Base-by-base conservation (phyloP, 2,329 filamentous ascomycete genomes). In the Fusarium sp. region DNA sequence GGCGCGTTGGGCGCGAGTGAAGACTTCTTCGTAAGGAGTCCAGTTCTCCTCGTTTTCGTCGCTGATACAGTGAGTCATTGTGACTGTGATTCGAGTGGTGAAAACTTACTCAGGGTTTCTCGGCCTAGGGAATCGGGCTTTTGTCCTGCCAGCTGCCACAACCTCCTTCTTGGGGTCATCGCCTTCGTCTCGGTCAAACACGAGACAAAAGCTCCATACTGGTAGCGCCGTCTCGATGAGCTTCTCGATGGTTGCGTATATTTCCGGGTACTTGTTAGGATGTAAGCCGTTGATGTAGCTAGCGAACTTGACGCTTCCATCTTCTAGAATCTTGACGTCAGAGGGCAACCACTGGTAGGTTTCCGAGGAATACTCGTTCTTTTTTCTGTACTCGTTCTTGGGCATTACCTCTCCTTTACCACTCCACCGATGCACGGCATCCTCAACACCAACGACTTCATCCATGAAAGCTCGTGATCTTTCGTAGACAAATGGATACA, bases 221-320 rank as follows among this genome's bases (percentile, higher is more conserved):
- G 81, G 79, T 6, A 85, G 63, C 1, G 78, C 68, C 9, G 65
- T 70, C 3, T 76, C 71, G 7, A 82, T 70, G 3, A 82, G 69
- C 30, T 76, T 58, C 52, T 82, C 80, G 3, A 82, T 65, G 1
- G 77, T 68, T 0, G n/a, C 4, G 46, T 82, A 83, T 0, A 82
- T 67, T 0, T 71, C 62, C 0, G 6, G 5, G 8, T 75, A 57
- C 10, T 73, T 71, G 7, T n/a, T 19, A 2, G 82, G 82, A 54
- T 84, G 80, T 0, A 84, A 71, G 51, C 82, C 82, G 62, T 84
- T 84, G 63, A 84, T 78, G 56, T 84, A 84, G 62, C 79, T 82
- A 2, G 77, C 76, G 23, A 84, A 79, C 6, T 73, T 72, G 14
- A 79, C 75, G 2, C 65, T 73, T 1, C 67, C 62, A 11, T 75